phyloP scores from a whole-genome alignment of 2,329 filamentous ascomycete species.

The Diaporthe eres region DNA sequence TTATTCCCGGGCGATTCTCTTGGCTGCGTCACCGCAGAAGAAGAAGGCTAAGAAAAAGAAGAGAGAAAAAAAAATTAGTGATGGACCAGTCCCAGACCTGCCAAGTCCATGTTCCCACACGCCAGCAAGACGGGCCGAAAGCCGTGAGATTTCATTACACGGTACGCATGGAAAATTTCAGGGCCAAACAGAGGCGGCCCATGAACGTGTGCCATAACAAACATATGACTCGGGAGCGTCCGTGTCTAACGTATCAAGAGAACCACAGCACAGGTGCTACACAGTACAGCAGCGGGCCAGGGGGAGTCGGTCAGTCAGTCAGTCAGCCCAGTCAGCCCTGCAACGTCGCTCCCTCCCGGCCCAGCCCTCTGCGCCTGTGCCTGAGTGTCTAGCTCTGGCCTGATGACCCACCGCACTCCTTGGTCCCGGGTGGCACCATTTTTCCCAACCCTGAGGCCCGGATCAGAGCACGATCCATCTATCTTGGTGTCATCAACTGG shows the following conservation, averaged over 20 bases:
- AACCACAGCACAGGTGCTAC: background rate
- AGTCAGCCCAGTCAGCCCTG: slow-evolving; percentile 23
- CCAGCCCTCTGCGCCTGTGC: background rate
- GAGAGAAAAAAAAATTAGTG: background rate
- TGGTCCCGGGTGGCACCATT: slow-evolving; percentile 31
- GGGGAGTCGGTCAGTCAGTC: background rate
- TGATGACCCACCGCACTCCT: slow-evolving; percentile 28
- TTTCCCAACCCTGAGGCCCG: slow-evolving; percentile 5
- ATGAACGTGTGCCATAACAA: background rate
- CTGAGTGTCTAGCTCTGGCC: slow-evolving; percentile 7
- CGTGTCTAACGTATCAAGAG: background rate
- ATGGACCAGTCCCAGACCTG: background rate
- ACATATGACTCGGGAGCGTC: slow-evolving; percentile 25
- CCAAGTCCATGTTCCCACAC: slow-evolving; percentile 19
- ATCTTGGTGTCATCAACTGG: background rate
- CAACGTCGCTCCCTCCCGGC: background rate
- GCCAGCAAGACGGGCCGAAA: slow-evolving; percentile 24
- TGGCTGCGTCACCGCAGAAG: background rate
- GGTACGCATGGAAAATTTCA: background rate
- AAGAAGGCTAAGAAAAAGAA: background rate
- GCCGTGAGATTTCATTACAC: background rate
- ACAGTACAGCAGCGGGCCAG: background rate
- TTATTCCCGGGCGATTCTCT: slow-evolving; percentile 8
- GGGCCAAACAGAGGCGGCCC: background rate
- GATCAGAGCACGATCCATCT: slow-evolving; percentile 9